Base-by-base conservation (phyloP, 208 protist genomes). In the Tritrichomonas foetus region DNA sequence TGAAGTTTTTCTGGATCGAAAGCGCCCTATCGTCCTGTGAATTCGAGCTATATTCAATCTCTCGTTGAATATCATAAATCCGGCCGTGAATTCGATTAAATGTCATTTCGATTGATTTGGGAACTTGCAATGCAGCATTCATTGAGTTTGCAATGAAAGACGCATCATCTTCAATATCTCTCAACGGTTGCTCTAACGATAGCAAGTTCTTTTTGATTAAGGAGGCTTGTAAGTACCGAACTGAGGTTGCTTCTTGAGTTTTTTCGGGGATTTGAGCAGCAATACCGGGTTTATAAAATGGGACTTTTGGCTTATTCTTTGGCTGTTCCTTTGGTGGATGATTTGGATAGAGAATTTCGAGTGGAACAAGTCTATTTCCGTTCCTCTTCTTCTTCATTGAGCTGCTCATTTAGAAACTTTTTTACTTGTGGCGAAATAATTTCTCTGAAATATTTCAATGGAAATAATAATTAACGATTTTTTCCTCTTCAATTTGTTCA, bases 11-110 rank as follows among this genome's bases (percentile, higher is more conserved):
- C 36, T 89, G 78, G 57, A 89, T 89, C 14, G 47, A 57, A 41
- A 89, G n/a, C 20, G 78, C 78, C 39, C 57, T 25, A 16, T 89
- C 47, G 57, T 89, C 78, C 33, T 47, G 20, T 39, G 41, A 41
- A 30, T 89, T 57, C 0, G 78, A 57, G 47, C n/a, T 47, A 61
- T 61, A 89, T 50, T 89, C 78, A 1, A 89, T 89, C 57, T 89
- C 78, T 20, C 78, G 41, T 30, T 89, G 78, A 89, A 89, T 89
- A 39, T 89, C 78, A 57, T 89, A 89, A 57, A 89, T 53, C 8
- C 78, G 5, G 2, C 78, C 78, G n/a, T 89, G 78, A 57, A 89
- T 89, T 47, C 78, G 78, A 89, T 89, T 89, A 39, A 89, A 89
- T 57, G 78, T 89, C 27, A 49, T 53, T 33, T 89, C 47, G 8